phyloP scores from a whole-genome alignment of 2,329 filamentous ascomycete genomes.

The Verticillium klebahnii region DNA sequence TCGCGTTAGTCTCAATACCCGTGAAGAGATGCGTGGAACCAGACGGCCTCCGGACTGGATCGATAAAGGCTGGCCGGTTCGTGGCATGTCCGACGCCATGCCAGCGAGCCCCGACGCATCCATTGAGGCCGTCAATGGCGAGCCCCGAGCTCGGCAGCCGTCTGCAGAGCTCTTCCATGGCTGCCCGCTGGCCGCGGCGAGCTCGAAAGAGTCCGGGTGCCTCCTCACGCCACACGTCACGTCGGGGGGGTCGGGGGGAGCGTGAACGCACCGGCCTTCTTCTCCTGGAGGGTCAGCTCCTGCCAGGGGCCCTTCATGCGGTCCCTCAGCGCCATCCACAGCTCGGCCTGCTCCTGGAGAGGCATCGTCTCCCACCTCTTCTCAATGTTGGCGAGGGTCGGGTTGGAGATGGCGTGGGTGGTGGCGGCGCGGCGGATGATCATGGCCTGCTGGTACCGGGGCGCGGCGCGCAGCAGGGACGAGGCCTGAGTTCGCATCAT shows the following conservation, averaged over 20 bases:
- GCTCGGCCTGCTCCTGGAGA: conserved; percentile 96
- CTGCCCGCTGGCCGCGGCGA: neutral
- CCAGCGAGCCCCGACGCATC: conserved; percentile 3
- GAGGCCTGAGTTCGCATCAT: conserved; percentile 54
- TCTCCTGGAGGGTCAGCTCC: conserved; percentile 92
- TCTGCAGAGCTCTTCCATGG: neutral
- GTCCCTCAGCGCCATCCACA: conserved; percentile 98
- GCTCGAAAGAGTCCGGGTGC: neutral
- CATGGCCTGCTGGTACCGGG: conserved; percentile 27
- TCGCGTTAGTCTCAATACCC: conserved; percentile 29
- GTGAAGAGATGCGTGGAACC: conserved; percentile 5
- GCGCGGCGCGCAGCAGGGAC: conserved; percentile 46
- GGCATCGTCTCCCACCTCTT: conserved; percentile 99
- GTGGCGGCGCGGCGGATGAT: conserved; percentile 52
- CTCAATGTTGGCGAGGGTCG: conserved; percentile 96
- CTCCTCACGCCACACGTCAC: neutral
- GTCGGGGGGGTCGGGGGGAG: neutral
- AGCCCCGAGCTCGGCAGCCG: neutral
- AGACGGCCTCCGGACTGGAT: neutral
- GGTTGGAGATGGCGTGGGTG: conserved; percentile 94
- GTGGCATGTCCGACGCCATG: neutral
- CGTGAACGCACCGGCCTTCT: conserved; percentile 90
- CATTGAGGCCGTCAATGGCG: conserved; percentile 1
- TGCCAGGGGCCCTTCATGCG: conserved; percentile 98
- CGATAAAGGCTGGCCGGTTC: neutral